phyloP scores from a whole-genome alignment of 1,284 basidiomycete genomes.

The Phlebopus sp. region DNA sequence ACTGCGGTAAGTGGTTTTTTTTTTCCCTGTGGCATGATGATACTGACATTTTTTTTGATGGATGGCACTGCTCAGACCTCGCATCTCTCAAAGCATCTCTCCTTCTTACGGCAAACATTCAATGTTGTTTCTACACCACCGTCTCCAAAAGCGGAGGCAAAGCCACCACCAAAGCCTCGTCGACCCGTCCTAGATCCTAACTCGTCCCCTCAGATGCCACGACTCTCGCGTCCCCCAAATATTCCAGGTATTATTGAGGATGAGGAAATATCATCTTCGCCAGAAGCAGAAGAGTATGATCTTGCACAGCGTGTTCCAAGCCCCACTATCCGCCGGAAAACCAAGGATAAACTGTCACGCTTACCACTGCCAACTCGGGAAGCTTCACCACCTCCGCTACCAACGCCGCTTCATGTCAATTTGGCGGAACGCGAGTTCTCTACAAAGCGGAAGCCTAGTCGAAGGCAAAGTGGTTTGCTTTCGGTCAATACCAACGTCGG shows the following conservation, averaged over 20 bases:
- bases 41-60: conserved; percentile 10
- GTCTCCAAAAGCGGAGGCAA: conserved; percentile 39
- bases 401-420: conserved; percentile 30
- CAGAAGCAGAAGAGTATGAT: conserved; percentile 42
- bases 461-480: conserved; percentile 68
- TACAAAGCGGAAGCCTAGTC: conserved; percentile 50
- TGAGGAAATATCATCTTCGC: conserved; percentile 49
- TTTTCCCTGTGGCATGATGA: conserved; percentile 14
- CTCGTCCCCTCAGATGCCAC: conserved; percentile 48
- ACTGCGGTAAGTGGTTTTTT: conserved; percentile 56
- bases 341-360: conserved; percentile 37
- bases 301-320: conserved; percentile 28
- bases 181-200: conserved; percentile 40
- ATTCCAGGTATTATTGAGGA: conserved; percentile 68
- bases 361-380: conserved; percentile 44
- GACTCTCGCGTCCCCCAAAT: conserved; percentile 63
- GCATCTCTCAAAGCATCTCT: conserved; percentile 62
- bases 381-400: conserved; percentile 31
- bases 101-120: conserved; percentile 59
- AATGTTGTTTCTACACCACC: conserved; percentile 37
- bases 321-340: conserved; percentile 37
- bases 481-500: conserved; percentile 31
- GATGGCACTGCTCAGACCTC: conserved; percentile 43
- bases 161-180: conserved; percentile 48
- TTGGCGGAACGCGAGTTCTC: conserved; percentile 29